These are phyloP conservation scores for Phanerochaete sordida DNA, from an alignment of 768 basidiomycete species.

Conservation along the genomic window DNA sequence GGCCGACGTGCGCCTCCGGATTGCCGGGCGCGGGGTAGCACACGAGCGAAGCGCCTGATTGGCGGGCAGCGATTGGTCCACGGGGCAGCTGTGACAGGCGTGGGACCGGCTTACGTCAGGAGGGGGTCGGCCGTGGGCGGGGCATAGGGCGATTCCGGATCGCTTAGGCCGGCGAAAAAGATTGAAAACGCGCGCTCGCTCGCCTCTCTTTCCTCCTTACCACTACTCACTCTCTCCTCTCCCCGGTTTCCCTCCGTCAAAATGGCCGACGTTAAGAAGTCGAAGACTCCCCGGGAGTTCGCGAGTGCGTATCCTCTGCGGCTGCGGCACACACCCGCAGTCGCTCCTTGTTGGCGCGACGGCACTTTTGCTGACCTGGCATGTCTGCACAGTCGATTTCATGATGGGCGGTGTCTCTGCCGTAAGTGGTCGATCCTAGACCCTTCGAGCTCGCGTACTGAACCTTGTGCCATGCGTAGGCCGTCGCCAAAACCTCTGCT, in stretches of 20 bases:
- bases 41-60: slow-evolving; percentile 9
- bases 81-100: neutral
- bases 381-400: slow-evolving; percentile 68
- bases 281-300: slow-evolving; percentile 91
- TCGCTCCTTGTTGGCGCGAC: neutral
- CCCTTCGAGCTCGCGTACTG: slow-evolving; percentile 10
- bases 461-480: slow-evolving; percentile 43
- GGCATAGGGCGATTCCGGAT: slow-evolving; percentile 18
- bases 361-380: slow-evolving; percentile 30
- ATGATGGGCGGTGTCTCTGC: slow-evolving; percentile 96
- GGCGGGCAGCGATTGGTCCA: slow-evolving; percentile 3
- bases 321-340: neutral
- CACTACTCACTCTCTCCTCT: slow-evolving; percentile 45
- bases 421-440: slow-evolving; percentile 48
- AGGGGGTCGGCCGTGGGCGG: slow-evolving; percentile 12
- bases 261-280: slow-evolving; percentile 84
- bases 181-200: slow-evolving; percentile 32
- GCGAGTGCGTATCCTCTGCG: slow-evolving; percentile 49
- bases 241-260: slow-evolving; percentile 40
- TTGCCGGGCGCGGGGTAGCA: neutral
- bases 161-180: slow-evolving; percentile 16
- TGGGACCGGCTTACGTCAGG: slow-evolving; percentile 5
- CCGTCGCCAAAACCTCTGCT: slow-evolving; percentile 97
- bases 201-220: slow-evolving; percentile 47
- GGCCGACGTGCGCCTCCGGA: neutral